These are phyloP conservation scores for Zarea fungicola DNA, from an alignment of 2,329 filamentous ascomycete species.

Conservation along the genomic window DNA sequence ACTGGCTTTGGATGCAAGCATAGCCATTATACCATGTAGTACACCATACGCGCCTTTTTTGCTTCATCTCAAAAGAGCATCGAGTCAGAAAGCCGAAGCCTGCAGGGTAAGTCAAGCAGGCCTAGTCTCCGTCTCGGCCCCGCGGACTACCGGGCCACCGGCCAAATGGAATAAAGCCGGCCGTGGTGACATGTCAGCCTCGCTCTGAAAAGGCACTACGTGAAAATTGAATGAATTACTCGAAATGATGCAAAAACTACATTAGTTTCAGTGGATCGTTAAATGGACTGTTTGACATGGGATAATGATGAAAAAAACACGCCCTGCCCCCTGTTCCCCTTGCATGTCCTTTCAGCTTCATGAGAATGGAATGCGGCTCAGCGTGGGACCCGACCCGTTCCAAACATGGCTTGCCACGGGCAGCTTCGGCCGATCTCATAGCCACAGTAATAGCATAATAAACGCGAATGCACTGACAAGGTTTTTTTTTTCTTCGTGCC, in stretches of 20 bases:
- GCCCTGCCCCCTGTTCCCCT: constrained; percentile 6
- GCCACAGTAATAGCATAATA: no score
- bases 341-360: constrained; percentile 1
- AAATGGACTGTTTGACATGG: neutral
- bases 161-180: neutral
- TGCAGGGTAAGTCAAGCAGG: no score
- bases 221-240: no score
- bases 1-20: no score
- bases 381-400: constrained; percentile 8
- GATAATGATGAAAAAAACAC: neutral
- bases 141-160: neutral
- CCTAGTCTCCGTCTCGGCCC: neutral
- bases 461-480: no score
- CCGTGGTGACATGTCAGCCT: constrained; percentile 3
- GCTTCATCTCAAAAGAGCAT: no score
- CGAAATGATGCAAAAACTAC: neutral
- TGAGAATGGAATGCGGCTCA: constrained; percentile 7
- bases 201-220: no score
- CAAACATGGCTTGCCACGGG: constrained; percentile 12
- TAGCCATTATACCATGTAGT: neutral
- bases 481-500: neutral
- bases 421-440: constrained; percentile 11
- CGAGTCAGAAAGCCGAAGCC: neutral
- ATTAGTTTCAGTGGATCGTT: neutral
- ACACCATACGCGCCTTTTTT: neutral